Base-by-base conservation (phyloP, 140 eudicot genomes). In the Flaveria floridana region DNA sequence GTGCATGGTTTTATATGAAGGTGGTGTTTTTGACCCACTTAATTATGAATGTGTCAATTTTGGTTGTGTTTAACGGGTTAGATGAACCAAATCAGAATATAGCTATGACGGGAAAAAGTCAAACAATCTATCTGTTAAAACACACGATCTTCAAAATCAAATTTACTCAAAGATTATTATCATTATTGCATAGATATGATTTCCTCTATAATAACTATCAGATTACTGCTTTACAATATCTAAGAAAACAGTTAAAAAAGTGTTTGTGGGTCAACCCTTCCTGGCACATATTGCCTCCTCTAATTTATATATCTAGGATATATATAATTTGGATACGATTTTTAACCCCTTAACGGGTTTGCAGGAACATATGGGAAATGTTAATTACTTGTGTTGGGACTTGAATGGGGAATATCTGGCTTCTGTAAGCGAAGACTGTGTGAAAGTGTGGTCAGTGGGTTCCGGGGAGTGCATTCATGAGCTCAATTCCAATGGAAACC, bases 391-490 rank as follows among this genome's bases (percentile, higher is more conserved):
- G 16, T 88, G 97, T 79, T 90, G 97, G 99, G 95, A 94, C 83
- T 83, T 85, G 19, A 88, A 73, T 73, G 99, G 99, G 44, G 94
- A 90, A 3, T 86, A 81, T 63, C 50, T 94, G 84, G 99, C 99
- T 47, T 90, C 96, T 48, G 97, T 94, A 8, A 88, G 91, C 28
- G 85, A 88, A 78, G 97, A 94, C 61, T 76, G 79, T 20, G 92
- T 94, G 19, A 90, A 82, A 87, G 99, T 94, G 76, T 94, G 99
- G 99, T 88, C 99, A n/a, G 77, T 90, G 20, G 63, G 84, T 21
- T 80, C 96, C 7, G 90, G 97, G 37, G 96, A 94, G 47, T 94
- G 94, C 77, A 82, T 90, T 72, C 96, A 93, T 77, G 98, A 93
- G 80, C 86, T 93, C 70, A 80, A 73, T 67, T 83, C 96, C 44